A percentile compares a stretch with the other conserved stretches of the same genome.
Conservation (phyloP, 257 asterid genomes). For the Nicotiana paniculata region DNA sequence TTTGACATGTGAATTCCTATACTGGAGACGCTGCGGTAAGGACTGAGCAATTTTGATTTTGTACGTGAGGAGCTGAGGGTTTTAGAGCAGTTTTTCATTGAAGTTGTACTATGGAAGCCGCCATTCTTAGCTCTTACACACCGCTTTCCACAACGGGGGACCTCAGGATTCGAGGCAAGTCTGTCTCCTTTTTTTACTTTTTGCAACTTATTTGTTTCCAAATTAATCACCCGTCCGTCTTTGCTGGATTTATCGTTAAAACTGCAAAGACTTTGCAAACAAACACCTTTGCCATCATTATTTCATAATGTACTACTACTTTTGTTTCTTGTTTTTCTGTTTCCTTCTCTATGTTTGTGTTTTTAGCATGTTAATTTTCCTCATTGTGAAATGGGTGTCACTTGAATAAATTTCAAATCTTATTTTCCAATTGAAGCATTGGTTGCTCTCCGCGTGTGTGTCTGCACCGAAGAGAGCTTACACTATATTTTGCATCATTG, state of each 20-base stretch:
- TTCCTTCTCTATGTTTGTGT: not conserved
- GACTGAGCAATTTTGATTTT: not conserved
- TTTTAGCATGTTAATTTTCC: not conserved
- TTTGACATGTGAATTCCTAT: not conserved
- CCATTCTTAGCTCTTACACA: constrained; percentile 39
- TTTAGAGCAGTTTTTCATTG: not conserved
- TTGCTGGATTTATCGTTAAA: not conserved
- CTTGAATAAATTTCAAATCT: not conserved
- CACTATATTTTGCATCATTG: no score
- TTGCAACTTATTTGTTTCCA: not conserved
- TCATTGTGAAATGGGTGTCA: not conserved
- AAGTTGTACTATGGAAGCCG: constrained; percentile 48
- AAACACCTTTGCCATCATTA: not conserved
- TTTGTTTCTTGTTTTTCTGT: not conserved
- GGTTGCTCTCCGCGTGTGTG: not conserved
- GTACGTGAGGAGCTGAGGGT: not conserved
- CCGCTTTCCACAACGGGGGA: constrained; percentile 13
- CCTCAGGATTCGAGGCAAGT: constrained; percentile 22
- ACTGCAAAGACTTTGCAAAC: not conserved
- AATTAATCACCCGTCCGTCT: not conserved
- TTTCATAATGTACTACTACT: not conserved
- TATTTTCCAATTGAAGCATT: not conserved
- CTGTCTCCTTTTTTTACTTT: not conserved
- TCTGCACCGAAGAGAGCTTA: no score
- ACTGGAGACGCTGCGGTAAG: not conserved